These are phyloP conservation scores for Eremothecium gossypii DNA, from an alignment of 1,139 yeast genomes.

Conservation along the genomic window DNA sequence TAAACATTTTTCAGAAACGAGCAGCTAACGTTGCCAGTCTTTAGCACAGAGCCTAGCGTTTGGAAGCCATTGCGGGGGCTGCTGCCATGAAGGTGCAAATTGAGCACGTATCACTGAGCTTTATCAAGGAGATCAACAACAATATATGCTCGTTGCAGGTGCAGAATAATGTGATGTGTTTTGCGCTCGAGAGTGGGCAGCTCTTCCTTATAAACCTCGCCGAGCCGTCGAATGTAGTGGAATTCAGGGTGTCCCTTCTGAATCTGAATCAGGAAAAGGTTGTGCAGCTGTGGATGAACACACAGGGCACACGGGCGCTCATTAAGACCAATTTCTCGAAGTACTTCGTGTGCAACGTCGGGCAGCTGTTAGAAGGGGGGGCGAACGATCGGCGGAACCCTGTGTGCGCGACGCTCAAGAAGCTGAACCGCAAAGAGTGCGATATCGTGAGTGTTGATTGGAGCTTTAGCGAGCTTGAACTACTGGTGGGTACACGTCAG, in stretches of 20 bases:
- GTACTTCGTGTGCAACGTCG: constrained; percentile 19
- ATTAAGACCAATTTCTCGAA: constrained; percentile 27
- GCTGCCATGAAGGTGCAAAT: constrained; percentile 21
- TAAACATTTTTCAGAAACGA: too few species aligned
- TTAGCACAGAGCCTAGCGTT: too few species aligned
- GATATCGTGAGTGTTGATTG: constrained; percentile 21
- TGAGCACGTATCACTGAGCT: constrained; percentile 27
- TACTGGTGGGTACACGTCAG: constrained; percentile 22
- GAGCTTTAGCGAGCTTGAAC: constrained; percentile 10
- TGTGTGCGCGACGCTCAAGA: constrained; percentile 9
- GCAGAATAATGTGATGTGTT: constrained; percentile 19
- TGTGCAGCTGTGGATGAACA: constrained; percentile 21
- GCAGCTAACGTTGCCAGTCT: too few species aligned
- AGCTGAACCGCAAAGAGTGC: constrained; percentile 19
- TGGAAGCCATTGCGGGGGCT: background rate
- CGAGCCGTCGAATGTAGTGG: constrained; percentile 22
- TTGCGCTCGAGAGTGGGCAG: constrained; percentile 23
- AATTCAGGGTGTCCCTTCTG: constrained; percentile 16
- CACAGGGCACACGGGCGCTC: constrained; percentile 14
- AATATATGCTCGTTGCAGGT: constrained; percentile 23
- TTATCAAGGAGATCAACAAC: constrained; percentile 19
- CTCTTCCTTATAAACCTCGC: constrained; percentile 23
- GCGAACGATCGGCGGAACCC: too few species aligned
- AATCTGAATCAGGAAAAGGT: constrained; percentile 16
- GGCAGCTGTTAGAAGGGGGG: constrained; percentile 5